These are phyloP conservation scores for Vitis rupestris DNA, from an alignment of 164 flowering plant genomes.

Conservation along the genomic window DNA sequence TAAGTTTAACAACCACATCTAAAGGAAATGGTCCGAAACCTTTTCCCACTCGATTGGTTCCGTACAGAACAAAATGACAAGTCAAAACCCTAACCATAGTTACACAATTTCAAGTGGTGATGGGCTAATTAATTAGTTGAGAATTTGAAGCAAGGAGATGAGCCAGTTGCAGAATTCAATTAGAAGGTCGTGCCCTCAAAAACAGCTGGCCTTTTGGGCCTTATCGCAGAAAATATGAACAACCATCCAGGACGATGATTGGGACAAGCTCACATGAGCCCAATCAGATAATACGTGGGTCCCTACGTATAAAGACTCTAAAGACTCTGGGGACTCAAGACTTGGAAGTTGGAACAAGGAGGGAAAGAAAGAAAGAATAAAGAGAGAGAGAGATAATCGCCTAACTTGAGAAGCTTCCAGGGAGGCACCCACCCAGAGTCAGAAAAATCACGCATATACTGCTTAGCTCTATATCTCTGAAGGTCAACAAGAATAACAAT, in stretches of 20 bases:
- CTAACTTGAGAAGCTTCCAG: slow-evolving; percentile 46
- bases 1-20: too few relatives aligned
- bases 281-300: slow-evolving; percentile 64
- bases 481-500: slow-evolving; percentile 27
- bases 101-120: too few relatives aligned
- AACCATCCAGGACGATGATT: slow-evolving; percentile 45
- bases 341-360: background rate
- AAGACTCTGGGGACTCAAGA: slow-evolving; percentile 3
- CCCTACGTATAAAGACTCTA: slow-evolving; percentile 33
- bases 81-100: too few relatives aligned
- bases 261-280: slow-evolving; percentile 78
- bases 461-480: slow-evolving; percentile 10
- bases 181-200: slow-evolving; percentile 22
- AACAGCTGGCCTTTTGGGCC: slow-evolving; percentile 45
- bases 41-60: too few relatives aligned
- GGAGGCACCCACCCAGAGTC: slow-evolving; percentile 14
- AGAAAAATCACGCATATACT: background rate
- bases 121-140: too few relatives aligned
- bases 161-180: slow-evolving; percentile 15
- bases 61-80: too few relatives aligned
- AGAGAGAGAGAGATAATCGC: slow-evolving; percentile 16
- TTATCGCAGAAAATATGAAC: slow-evolving; percentile 7
- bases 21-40: too few relatives aligned
- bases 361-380: slow-evolving; percentile 4
- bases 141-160: background rate